These are phyloP conservation scores for Pythium rhizo-oryzae DNA, from an alignment of 352 stramenopile genomes.

Conservation along the genomic window DNA sequence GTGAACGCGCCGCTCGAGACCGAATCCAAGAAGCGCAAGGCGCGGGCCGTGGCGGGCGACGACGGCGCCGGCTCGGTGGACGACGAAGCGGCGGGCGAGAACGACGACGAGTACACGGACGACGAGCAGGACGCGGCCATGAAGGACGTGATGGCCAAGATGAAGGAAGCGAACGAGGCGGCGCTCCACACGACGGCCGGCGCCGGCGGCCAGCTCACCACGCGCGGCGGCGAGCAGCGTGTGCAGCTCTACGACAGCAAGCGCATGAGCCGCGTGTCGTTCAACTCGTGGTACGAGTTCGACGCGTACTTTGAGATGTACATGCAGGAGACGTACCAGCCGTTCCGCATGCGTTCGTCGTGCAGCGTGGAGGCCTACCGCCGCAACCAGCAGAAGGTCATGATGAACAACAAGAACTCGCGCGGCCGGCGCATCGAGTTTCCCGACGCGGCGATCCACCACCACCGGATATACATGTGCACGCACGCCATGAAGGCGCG, in stretches of 20 bases:
- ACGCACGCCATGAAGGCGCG: constrained; percentile 87
- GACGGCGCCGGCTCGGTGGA: constrained; percentile 6
- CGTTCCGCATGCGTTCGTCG: constrained; percentile 85
- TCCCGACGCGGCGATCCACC: constrained; percentile 77
- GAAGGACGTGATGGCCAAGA: constrained; percentile 63
- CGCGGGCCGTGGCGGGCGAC: neutral
- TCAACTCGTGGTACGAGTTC: constrained; percentile 89
- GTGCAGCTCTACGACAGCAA: constrained; percentile 79
- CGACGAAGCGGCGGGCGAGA: constrained; percentile 31
- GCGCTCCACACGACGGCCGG: constrained; percentile 26
- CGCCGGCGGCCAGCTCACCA: constrained; percentile 32
- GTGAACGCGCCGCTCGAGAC: constrained; percentile 7
- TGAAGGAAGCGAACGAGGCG: constrained; percentile 38
- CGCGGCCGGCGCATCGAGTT: constrained; percentile 80
- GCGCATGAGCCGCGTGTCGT: constrained; percentile 82
- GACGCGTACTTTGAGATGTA: constrained; percentile 89
- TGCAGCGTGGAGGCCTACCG: constrained; percentile 84
- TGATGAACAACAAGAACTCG: constrained; percentile 89
- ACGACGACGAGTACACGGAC: constrained; percentile 51
- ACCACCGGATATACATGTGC: constrained; percentile 91
- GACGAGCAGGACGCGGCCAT: constrained; percentile 59
- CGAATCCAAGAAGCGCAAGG: constrained; percentile 30
- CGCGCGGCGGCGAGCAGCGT: constrained; percentile 32
- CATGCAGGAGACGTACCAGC: constrained; percentile 89
- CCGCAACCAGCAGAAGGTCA: constrained; percentile 87